Conservation (phyloP, 2,329 filamentous ascomycete species). For the Phaeophleospora eucalypticola region DNA sequence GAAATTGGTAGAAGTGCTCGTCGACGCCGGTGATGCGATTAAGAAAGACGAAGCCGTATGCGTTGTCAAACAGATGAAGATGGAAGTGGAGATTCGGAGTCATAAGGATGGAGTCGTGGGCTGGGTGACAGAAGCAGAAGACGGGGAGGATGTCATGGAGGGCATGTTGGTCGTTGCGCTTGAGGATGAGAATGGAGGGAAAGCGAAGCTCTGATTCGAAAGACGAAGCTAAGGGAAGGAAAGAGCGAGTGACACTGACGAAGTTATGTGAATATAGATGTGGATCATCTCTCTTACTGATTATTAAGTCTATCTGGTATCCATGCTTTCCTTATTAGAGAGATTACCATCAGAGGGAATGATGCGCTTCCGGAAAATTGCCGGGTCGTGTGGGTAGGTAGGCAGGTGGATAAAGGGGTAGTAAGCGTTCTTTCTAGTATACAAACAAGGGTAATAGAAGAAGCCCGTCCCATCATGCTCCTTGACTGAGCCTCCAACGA, state of each 20-base stretch:
- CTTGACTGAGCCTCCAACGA: too few species aligned
- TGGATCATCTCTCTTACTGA: too few species aligned
- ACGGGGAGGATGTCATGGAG: constrained; percentile 54
- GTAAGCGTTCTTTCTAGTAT: too few species aligned
- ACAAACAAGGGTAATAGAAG: too few species aligned
- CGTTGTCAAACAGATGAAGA: constrained; percentile 65
- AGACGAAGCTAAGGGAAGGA: not conserved
- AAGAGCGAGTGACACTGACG: not conserved
- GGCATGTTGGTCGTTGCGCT: constrained; percentile 51
- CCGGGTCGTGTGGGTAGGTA: too few species aligned
- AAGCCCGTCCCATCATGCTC: too few species aligned
- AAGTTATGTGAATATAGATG: too few species aligned
- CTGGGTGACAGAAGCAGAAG: constrained; percentile 52
- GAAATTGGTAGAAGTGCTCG: constrained; percentile 56
- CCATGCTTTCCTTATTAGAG: too few species aligned
- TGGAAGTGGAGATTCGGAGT: constrained; percentile 61
- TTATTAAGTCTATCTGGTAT: too few species aligned
- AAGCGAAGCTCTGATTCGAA: constrained; percentile 27
- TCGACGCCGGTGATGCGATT: constrained; percentile 50
- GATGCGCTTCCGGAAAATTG: too few species aligned
- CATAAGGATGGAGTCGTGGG: constrained; percentile 45
- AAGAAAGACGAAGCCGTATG: constrained; percentile 51
- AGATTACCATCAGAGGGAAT: too few species aligned
- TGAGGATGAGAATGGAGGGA: constrained; percentile 22
- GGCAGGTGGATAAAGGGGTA: too few species aligned